Percentiles rank a stretch among this genome's conserved stretches.
phyloP scores from a whole-genome alignment of 2,329 filamentous ascomycete genomes.

The Neofusicoccum sp. region DNA sequence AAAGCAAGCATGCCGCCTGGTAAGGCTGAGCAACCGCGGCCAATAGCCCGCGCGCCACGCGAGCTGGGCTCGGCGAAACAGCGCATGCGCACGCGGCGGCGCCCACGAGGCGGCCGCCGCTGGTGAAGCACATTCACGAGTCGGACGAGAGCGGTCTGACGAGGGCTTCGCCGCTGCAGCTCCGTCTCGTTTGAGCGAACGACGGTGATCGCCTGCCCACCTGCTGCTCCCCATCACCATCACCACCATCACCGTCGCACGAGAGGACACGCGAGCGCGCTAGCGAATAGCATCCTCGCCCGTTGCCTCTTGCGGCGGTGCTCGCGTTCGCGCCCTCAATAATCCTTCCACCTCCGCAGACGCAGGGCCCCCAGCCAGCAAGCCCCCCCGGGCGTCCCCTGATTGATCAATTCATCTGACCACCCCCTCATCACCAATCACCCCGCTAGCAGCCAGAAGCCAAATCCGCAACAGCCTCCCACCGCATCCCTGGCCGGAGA shows the following conservation, averaged over 20 bases:
- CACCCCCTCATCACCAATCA: slow-evolving; percentile 9
- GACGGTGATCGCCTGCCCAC: not conserved
- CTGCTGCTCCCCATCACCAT: not conserved
- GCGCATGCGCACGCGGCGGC: not conserved
- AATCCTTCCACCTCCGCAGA: not conserved
- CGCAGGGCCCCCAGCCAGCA: slow-evolving; percentile 4
- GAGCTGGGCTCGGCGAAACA: slow-evolving; percentile 4
- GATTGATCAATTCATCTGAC: slow-evolving; percentile 17
- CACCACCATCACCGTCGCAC: not conserved
- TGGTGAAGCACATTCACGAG: slow-evolving; percentile 9
- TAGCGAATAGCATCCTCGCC: slow-evolving; percentile 1
- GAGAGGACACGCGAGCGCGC: not conserved
- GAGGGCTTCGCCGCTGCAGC: slow-evolving; percentile 8
- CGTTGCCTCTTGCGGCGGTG: slow-evolving; percentile 4
- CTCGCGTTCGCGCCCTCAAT: not conserved
- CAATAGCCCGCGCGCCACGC: slow-evolving; percentile 3
- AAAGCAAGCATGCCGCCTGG: slow-evolving; percentile 6
- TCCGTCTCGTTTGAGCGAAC: not conserved
- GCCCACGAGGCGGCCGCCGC: not conserved
- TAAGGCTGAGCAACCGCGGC: slow-evolving; percentile 4
- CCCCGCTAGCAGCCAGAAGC: slow-evolving; percentile 3
- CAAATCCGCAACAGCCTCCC: not conserved
- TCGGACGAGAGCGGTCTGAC: slow-evolving; percentile 13
- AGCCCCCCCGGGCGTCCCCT: slow-evolving; percentile 1
- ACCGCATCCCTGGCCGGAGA: not conserved